Conservation (phyloP, 352 stramenopile species). For the Pythium myriotylum region DNA sequence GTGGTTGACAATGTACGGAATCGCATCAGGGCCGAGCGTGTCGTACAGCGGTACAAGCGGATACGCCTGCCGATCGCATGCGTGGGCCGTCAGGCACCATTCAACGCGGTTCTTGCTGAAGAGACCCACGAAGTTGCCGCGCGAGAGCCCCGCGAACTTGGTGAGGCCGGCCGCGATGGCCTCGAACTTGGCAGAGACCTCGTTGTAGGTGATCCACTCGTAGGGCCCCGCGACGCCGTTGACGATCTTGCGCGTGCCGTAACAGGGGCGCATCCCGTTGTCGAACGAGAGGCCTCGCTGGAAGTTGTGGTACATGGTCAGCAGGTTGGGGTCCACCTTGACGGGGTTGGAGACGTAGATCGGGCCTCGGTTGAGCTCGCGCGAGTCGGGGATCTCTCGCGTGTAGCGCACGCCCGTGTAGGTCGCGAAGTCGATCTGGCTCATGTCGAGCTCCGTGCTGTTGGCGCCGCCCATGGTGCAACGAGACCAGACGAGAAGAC, state of each 20-base stretch:
- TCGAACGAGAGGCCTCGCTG: conserved; percentile 32
- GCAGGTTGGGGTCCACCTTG: conserved; percentile 36
- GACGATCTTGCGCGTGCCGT: conserved; percentile 46
- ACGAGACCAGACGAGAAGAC: no score
- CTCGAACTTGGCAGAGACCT: conserved; percentile 45
- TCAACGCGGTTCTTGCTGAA: conserved; percentile 76
- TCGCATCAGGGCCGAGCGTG: conserved; percentile 68
- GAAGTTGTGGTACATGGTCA: conserved; percentile 56
- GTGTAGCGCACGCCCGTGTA: conserved; percentile 51
- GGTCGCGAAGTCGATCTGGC: conserved; percentile 60
- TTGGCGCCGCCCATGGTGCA: conserved; percentile 39
- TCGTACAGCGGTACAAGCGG: conserved; percentile 79
- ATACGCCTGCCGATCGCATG: conserved; percentile 67
- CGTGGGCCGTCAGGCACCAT: conserved; percentile 60
- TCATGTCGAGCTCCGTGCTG: conserved; percentile 44
- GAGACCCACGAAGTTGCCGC: conserved; percentile 61
- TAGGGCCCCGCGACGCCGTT: conserved; percentile 43
- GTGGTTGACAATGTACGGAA: conserved; percentile 78
- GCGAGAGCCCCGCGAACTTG: conserved; percentile 34
- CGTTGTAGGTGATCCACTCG: conserved; percentile 59
- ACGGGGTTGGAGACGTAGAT: conserved; percentile 39
- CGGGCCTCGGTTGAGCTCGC: conserved; percentile 41
- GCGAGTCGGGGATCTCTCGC: conserved; percentile 39
- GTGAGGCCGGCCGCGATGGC: conserved; percentile 45
- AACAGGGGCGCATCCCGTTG: conserved; percentile 31